Evolutionary conservation across 306 rosid species (phyloP), one percentile per base, ranked within the genome.

Genomic region (Lotus japonicus): DNA sequence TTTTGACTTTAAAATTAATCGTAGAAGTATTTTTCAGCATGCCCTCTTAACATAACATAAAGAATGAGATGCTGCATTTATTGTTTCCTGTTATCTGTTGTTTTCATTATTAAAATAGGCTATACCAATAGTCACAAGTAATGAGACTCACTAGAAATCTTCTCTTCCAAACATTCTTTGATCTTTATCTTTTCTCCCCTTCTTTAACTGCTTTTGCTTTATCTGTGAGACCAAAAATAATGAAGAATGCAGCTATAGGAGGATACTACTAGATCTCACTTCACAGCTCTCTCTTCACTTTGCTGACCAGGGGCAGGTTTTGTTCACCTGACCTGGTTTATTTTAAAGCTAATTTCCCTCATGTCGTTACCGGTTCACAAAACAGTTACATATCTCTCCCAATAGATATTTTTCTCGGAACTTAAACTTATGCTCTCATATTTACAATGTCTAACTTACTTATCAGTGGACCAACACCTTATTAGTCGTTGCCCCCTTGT

Each of bases 241-340:
- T 73, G 85, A 58, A 45, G 71, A 58, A 69, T 51, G 68, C 76
- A 77, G 75, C 70, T 26, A 62, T 8, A 26, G 31, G 31, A 50
- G 64, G 63, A 42, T 52, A 13, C 36, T 74, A 72, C 28, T 33
- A 68, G 58, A 75, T 75, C 81, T 84, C 85, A 51, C 81, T 44
- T 42, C 45, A 62, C 44, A 72, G 8, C 62, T 17, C 7, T 1
- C 73, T 51, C 78, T 81, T 84, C 84, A 73, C 94, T 90, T 86
- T 92, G 89, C 95, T 88, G 95, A 94, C 96, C 62, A 62, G 48
- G 92, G 89, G 84, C 95, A 86, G 92, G 82, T 91, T 84, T 89
- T 89, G 77, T 73, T 67, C 68, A 11, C 69, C 90, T 79, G 91
- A 83, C 95, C 88, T 68, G 42, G 42, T 51, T 79, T 77, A 77